Evolutionary conservation across 129 eudicot genomes (phyloP).

Genomic region (Pittosporum tobira): DNA sequence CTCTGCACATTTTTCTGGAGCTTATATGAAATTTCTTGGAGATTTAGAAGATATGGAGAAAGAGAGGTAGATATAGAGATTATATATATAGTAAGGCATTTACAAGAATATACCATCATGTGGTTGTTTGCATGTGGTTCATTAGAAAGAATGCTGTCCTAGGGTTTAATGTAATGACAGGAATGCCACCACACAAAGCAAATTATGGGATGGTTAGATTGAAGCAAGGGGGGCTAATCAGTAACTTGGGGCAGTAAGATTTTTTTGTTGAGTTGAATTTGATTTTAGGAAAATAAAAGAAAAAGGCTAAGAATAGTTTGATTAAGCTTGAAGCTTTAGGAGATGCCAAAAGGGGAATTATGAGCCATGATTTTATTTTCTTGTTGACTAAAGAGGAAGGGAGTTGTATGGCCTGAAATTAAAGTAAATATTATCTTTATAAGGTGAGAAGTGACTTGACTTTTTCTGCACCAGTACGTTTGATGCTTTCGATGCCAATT

Average conservation of each 20-base stretch:
- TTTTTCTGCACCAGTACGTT: too few species aligned
- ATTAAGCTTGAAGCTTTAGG: neutral
- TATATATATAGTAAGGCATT: constrained; percentile 3
- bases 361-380: constrained; percentile 28
- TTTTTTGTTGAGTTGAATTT: neutral
- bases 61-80: neutral
- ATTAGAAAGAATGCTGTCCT: neutral
- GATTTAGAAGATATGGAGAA: constrained; percentile 9
- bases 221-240: neutral
- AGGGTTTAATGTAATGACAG: constrained; percentile 3
- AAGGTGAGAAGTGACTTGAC: constrained; percentile 13
- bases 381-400: constrained; percentile 12
- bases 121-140: constrained; percentile 24
- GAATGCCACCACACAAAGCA: constrained; percentile 15
- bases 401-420: constrained; percentile 33
- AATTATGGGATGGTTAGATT: neutral
- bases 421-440: constrained; percentile 4
- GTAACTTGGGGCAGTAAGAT: constrained; percentile 8
- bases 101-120: constrained; percentile 18
- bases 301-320: constrained; percentile 4
- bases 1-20: constrained; percentile 32
- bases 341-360: constrained; percentile 16
- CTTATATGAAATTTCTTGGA: neutral
- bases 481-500: constrained; percentile 1
- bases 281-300: neutral